These are phyloP conservation scores for Limnanthes douglasii DNA, from an alignment of 345 rosid species.

Conservation along the genomic window DNA sequence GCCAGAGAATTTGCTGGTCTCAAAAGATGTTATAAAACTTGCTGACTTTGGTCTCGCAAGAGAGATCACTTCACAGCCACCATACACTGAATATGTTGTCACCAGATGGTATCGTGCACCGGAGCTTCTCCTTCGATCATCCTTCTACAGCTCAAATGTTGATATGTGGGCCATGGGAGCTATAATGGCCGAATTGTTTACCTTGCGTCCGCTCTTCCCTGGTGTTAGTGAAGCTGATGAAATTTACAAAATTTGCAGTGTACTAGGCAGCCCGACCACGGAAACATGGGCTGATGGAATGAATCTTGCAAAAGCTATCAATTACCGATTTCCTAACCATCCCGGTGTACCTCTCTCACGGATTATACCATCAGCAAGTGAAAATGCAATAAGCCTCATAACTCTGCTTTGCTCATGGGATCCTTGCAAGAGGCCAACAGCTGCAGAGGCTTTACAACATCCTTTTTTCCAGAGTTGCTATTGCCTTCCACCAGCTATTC, in stretches of 20 bases:
- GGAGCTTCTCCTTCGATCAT: conserved; percentile 84
- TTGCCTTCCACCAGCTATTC: too few relatives aligned
- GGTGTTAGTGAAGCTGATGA: conserved; percentile 94
- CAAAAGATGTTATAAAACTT: conserved; percentile 63
- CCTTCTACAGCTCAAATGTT: conserved; percentile 60
- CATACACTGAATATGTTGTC: conserved; percentile 81
- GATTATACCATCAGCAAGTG: conserved; percentile 52
- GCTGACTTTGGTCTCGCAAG: conserved; percentile 99
- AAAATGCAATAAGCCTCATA: conserved; percentile 50
- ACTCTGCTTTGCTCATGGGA: too few relatives aligned
- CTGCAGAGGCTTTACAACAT: too few relatives aligned
- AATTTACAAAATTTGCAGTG: conserved; percentile 81
- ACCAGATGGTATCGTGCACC: conserved; percentile 99
- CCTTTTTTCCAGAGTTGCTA: too few relatives aligned
- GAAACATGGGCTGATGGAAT: conserved; percentile 84
- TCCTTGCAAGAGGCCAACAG: too few relatives aligned
- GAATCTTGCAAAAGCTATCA: conserved; percentile 59
- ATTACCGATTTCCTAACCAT: conserved; percentile 76
- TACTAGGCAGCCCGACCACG: conserved; percentile 70
- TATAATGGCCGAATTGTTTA: conserved; percentile 77
- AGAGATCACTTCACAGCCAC: conserved; percentile 73
- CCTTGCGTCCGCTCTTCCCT: conserved; percentile 73
- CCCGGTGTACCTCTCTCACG: conserved; percentile 35
- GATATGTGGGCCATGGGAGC: conserved; percentile 99
- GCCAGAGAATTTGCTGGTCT: conserved; percentile 84